These are phyloP conservation scores for Paramecium biaurelia DNA, from an alignment of 73 alveolate genomes.

Conservation along the genomic window DNA sequence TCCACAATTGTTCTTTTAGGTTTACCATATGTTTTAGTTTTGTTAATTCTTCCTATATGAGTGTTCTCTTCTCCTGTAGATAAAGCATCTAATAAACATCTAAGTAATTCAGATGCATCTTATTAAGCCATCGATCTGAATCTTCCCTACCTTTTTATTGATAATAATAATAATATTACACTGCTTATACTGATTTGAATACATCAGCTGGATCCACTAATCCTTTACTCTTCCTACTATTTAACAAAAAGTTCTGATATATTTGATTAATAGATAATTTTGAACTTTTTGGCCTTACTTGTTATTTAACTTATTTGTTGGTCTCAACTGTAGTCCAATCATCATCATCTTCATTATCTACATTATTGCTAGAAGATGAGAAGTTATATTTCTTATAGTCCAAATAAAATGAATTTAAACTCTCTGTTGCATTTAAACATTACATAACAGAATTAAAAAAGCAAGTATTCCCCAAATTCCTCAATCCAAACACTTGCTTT, in stretches of 20 bases:
- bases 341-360: constrained; percentile 51
- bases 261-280: constrained; percentile 31
- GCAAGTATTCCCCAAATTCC: constrained; percentile 82
- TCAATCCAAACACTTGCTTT: constrained; percentile 55
- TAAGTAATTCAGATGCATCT: constrained; percentile 54
- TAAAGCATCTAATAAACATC: constrained; percentile 56
- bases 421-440: constrained; percentile 59
- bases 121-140: constrained; percentile 55
- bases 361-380: not conserved
- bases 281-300: not conserved
- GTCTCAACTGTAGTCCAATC: constrained; percentile 47
- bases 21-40: constrained; percentile 37
- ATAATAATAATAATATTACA: not conserved
- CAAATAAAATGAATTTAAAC: not conserved
- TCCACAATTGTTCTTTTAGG: constrained; percentile 49
- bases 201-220: constrained; percentile 30
- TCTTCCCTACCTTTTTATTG: constrained; percentile 9
- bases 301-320: not conserved
- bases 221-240: constrained; percentile 30
- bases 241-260: constrained; percentile 18
- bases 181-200: not conserved
- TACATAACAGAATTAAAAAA: constrained; percentile 77
- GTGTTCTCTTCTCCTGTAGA: constrained; percentile 56
- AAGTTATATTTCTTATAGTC: constrained; percentile 32
- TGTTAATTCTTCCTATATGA: constrained; percentile 21